These are phyloP conservation scores for Penicillium robsamsonii DNA, from an alignment of 495 filamentous ascomycete species.

Conservation along the genomic window DNA sequence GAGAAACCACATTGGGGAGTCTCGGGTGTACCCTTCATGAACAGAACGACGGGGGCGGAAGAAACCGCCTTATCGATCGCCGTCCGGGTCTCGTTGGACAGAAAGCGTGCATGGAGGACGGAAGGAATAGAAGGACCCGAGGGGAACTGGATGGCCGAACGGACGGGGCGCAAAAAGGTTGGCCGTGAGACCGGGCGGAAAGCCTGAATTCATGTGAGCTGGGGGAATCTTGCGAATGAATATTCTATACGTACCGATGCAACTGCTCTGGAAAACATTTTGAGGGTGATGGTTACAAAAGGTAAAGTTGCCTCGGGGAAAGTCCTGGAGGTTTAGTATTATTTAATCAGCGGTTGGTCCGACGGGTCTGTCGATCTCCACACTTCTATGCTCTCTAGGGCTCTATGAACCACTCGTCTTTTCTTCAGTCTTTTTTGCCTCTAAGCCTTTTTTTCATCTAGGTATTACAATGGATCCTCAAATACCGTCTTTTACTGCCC, in stretches of 20 bases:
- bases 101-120: conserved; percentile 52
- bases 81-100: conserved; percentile 71
- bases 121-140: conserved; percentile 19
- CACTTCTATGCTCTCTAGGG: conserved; percentile 3
- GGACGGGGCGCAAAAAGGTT: conserved; percentile 25
- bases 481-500: not conserved
- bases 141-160: conserved; percentile 30
- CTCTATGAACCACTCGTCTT: not conserved
- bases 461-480: not conserved
- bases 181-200: conserved; percentile 40
- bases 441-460: not conserved
- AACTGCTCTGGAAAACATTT: conserved; percentile 39
- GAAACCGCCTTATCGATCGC: conserved; percentile 86
- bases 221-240: not conserved
- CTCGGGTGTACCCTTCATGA: conserved; percentile 99
- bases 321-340: conserved; percentile 8
- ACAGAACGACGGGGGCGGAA: conserved; percentile 88
- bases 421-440: not conserved
- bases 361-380: conserved; percentile 9
- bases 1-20: conserved; percentile 98
- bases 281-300: not conserved
- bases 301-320: conserved; percentile 8
- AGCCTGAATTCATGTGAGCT: conserved; percentile 24
- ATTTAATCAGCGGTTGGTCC: conserved; percentile 13
- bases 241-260: conserved; percentile 31